Base-by-base conservation (phyloP, 257 asterid species). In the Solanum infundibuliforme region DNA sequence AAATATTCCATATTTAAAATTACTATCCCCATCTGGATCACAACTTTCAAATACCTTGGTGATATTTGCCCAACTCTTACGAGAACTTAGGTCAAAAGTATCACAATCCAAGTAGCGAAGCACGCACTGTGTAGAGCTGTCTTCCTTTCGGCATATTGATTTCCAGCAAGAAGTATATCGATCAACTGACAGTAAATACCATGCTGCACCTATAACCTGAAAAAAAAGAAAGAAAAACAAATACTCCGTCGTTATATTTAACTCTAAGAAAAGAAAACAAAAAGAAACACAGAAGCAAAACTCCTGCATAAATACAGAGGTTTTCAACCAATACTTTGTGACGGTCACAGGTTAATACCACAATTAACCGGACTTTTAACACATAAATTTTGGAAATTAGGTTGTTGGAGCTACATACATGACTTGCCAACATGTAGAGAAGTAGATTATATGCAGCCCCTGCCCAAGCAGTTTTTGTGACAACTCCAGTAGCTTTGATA, bases 381-480 rank as follows among this genome's bases (percentile, higher is more conserved):
- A 35, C 36, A 25, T 27, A 2, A 43, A 14, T 39, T 46, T 9
- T 48, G 86, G 29, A 71, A 52, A 83, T n/a, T 73, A 38, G 6
- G 84, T 46, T 43, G 46, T 27, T 5, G 84, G 89, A 90, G 77
- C 81, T 85, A 92, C 98, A 85, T 93, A 96, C 99, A 92, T 95
- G 99, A 91, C 99, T 96, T 86, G 99, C 99, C 87, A 96, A 88
- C 98, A 96, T 94, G 94, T 95, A 96, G 90, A 94, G 95, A 32
- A 96, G 88, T 90, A 96, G 91, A 93, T 96, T 96, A 93, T 96
- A 96, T 65, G 98, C 99, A 46, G 99, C 99, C 88, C 99, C 99
- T 23, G 99, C 99, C 99, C 99, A 96, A 91, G 98, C 98, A 86
- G 99, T 95, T 94, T 96, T 95, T 87, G 99, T 95, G 92, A 96